Evolutionary conservation across 2,329 filamentous ascomycete species (phyloP).

Genomic region (Fusarium coicis): DNA sequence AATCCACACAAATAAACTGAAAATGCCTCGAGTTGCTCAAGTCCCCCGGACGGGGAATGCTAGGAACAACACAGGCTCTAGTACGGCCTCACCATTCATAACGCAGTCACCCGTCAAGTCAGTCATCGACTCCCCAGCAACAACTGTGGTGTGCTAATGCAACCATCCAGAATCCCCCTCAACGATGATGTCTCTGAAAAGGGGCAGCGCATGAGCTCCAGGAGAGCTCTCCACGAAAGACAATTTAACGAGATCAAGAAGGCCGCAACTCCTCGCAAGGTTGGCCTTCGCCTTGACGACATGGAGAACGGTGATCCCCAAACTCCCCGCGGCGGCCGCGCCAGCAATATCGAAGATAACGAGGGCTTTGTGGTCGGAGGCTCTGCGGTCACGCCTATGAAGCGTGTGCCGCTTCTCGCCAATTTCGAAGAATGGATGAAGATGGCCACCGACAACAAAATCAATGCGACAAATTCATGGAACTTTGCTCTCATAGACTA

Average conservation of each 20-base stretch:
- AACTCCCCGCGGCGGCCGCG: conserved; percentile 59
- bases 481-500: conserved; percentile 99
- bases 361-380: conserved; percentile 75
- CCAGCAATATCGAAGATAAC: conserved; percentile 58
- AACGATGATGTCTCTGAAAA: conserved; percentile 97
- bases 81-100: conserved; percentile 64
- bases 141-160: conserved; percentile 19
- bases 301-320: conserved; percentile 67
- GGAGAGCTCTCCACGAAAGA: conserved; percentile 87
- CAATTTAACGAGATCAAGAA: conserved; percentile 91
- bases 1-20: conserved; percentile 38
- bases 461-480: conserved; percentile 98
- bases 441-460: conserved; percentile 99
- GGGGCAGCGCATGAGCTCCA: conserved; percentile 84
- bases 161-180: conserved; percentile 78
- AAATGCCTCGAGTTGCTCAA: conserved; percentile 70
- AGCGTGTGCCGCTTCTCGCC: conserved; percentile 92
- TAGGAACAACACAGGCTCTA: conserved; percentile 60
- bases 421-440: conserved; percentile 99
- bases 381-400: conserved; percentile 89
- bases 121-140: conserved; percentile 39
- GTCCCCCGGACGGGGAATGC: conserved; percentile 60
- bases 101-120: conserved; percentile 68
- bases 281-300: conserved; percentile 67
- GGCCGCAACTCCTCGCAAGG: conserved; percentile 75